Percentiles rank a stretch among this genome's conserved stretches.
phyloP scores from a whole-genome alignment of 1,284 basidiomycete species.

The Tremellales sp. region DNA sequence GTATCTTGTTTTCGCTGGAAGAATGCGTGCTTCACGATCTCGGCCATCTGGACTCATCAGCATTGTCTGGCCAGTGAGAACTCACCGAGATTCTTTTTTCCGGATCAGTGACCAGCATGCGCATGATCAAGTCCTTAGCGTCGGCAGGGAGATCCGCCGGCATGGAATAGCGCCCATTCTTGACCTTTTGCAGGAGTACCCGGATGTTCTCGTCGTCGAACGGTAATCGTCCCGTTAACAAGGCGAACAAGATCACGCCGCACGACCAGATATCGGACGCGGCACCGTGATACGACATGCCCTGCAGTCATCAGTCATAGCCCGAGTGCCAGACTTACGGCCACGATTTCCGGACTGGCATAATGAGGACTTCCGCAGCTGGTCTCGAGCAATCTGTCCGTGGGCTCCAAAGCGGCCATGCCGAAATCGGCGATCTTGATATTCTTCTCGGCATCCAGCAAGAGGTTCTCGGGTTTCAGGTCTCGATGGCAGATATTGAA shows the following conservation, averaged over 20 bases:
- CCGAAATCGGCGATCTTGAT: slow-evolving; percentile 98
- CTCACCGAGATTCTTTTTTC: slow-evolving; percentile 76
- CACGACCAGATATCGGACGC: slow-evolving; percentile 95
- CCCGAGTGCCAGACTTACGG: slow-evolving; percentile 92
- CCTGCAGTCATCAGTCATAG: slow-evolving; percentile 80
- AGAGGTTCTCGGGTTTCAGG: slow-evolving; percentile 90
- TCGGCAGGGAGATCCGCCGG: slow-evolving; percentile 66
- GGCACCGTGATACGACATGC: slow-evolving; percentile 77
- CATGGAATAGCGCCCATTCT: slow-evolving; percentile 69
- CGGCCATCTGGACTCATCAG: slow-evolving; percentile 58
- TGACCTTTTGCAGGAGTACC: slow-evolving; percentile 75
- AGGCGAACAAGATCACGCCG: slow-evolving; percentile 86
- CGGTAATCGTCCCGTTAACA: slow-evolving; percentile 79
- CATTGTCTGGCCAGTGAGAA: slow-evolving; percentile 54
- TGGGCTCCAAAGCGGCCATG: slow-evolving; percentile 81
- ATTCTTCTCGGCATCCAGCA: slow-evolving; percentile 74
- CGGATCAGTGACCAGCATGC: slow-evolving; percentile 81
- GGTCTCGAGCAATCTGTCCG: slow-evolving; percentile 71
- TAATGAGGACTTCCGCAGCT: slow-evolving; percentile 97
- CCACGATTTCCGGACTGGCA: slow-evolving; percentile 95
- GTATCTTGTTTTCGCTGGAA: slow-evolving; percentile 52
- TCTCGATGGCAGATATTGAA: slow-evolving; percentile 96
- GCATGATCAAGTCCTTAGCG: slow-evolving; percentile 75
- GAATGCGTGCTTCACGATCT: slow-evolving; percentile 83
- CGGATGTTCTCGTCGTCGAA: slow-evolving; percentile 75